These are phyloP conservation scores for Ichthyophthirius multifiliis DNA, from an alignment of 169 alveolate species.

Conservation along the genomic window DNA sequence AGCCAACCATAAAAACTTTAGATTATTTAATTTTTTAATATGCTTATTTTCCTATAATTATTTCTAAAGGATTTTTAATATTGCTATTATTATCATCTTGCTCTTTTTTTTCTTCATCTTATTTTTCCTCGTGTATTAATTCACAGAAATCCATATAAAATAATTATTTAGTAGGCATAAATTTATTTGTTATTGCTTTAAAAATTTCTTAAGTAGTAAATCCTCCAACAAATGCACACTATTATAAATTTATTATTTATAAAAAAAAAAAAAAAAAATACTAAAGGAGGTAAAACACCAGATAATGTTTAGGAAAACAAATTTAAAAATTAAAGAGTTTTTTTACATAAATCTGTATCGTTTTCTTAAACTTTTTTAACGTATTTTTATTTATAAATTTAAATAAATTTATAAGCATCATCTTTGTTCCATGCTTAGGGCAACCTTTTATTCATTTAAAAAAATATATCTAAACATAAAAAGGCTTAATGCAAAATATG, in stretches of 20 bases:
- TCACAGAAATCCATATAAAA: conserved; percentile 32
- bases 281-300: conserved; percentile 31
- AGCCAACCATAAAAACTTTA: conserved; percentile 72
- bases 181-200: conserved; percentile 43
- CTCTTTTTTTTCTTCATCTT: conserved; percentile 17
- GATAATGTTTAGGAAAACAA: not conserved
- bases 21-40: conserved; percentile 53
- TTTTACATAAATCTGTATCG: not conserved
- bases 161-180: conserved; percentile 37
- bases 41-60: conserved; percentile 59
- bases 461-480: not conserved
- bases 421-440: not conserved
- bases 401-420: not conserved
- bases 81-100: not conserved
- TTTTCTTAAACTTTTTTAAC: not conserved
- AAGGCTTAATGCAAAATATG: not conserved
- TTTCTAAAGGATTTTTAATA: not conserved
- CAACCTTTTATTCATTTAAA: not conserved
- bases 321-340: not conserved
- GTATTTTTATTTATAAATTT: not conserved
- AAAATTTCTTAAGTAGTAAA: conserved; percentile 23
- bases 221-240: conserved; percentile 38
- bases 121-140: conserved; percentile 6
- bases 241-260: not conserved
- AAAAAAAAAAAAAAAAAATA: not conserved